phyloP scores from a whole-genome alignment of 768 basidiomycete species.

The Wakefieldia striispora region DNA sequence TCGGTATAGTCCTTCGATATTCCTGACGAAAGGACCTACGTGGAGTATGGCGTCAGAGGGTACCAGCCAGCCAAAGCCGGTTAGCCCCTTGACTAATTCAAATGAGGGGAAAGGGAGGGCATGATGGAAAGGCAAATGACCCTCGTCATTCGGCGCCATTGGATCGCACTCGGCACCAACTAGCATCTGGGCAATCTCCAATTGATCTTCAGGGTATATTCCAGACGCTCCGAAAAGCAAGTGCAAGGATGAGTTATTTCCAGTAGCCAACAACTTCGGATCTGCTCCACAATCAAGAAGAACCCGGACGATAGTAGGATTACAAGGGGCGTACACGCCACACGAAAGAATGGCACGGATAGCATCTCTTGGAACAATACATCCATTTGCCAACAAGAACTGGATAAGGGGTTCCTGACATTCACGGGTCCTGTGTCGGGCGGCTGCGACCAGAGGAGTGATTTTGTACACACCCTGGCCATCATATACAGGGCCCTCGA shows the following conservation, averaged over 20 bases:
- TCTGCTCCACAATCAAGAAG: background rate
- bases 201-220: background rate
- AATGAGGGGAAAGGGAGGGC: background rate
- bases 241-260: background rate
- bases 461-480: no score
- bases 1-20: background rate
- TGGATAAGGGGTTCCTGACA: background rate
- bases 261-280: background rate
- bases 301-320: background rate
- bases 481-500: background rate
- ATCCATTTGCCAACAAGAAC: background rate
- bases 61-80: background rate
- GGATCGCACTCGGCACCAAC: slow-evolving; percentile 1
- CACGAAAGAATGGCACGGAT: background rate
- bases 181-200: slow-evolving; percentile 1
- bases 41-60: background rate
- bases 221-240: background rate
- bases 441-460: background rate
- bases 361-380: background rate
- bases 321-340: background rate
- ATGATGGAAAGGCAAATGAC: background rate
- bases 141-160: background rate
- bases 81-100: background rate
- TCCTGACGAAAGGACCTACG: no score
- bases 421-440: background rate